phyloP scores from a whole-genome alignment of 306 rosid species.

The Luffa aegyptiaca region DNA sequence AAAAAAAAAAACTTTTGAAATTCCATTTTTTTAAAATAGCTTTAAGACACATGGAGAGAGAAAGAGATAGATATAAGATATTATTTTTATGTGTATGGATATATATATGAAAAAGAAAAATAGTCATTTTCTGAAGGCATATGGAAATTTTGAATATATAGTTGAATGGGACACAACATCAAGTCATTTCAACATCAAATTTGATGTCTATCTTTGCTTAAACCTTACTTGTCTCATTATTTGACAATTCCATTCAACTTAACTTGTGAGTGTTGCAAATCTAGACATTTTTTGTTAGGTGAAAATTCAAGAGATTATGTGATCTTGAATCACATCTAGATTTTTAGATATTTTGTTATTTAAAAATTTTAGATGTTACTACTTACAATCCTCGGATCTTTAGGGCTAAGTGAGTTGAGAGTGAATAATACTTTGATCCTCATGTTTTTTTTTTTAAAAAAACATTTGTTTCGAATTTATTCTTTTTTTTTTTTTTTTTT shows the following conservation, averaged over 20 bases:
- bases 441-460: neutral
- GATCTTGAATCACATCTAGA: neutral
- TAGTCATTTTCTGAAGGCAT: neutral
- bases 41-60: neutral
- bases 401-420: neutral
- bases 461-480: neutral
- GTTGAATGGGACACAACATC: neutral
- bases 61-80: neutral
- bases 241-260: neutral
- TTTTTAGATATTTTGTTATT: neutral
- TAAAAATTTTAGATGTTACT: neutral
- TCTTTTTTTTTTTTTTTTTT: neutral
- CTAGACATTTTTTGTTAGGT: neutral
- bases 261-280: neutral
- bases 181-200: slow-evolving; percentile 4
- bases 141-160: neutral
- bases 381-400: neutral
- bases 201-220: neutral
- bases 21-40: neutral
- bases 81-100: neutral
- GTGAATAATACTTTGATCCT: neutral
- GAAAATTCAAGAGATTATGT: neutral
- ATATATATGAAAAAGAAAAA: neutral
- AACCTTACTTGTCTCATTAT: neutral
- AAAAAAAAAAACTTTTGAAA: neutral